phyloP scores from a whole-genome alignment of 2,329 filamentous ascomycete genomes.

The Pleurostoma richardsiae region DNA sequence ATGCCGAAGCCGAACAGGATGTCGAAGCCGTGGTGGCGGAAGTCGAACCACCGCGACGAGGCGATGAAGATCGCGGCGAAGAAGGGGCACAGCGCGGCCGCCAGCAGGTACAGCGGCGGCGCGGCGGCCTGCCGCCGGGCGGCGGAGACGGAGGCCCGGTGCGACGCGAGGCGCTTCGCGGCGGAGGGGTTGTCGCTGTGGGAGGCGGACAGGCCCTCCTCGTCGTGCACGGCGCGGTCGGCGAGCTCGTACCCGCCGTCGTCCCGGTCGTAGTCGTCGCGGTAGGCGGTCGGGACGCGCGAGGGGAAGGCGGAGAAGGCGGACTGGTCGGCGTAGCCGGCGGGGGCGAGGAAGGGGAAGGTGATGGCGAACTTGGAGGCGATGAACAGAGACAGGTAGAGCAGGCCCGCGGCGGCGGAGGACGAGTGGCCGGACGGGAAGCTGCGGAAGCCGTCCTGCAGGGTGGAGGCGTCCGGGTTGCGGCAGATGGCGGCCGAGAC shows the following conservation, averaged over 20 bases:
- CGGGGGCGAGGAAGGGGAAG: conserved; percentile 60
- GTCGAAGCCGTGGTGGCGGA: conserved; percentile 88
- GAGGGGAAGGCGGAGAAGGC: conserved; percentile 69
- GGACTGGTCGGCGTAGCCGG: conserved; percentile 35
- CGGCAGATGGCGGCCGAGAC: conserved; percentile 75
- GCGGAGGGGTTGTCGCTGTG: conserved; percentile 19
- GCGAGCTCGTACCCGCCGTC: conserved; percentile 24
- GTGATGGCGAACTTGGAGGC: conserved; percentile 76
- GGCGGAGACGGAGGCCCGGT: conserved; percentile 37
- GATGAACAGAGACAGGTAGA: conserved; percentile 83
- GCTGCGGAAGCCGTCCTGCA: conserved; percentile 79
- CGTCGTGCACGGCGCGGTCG: conserved; percentile 13
- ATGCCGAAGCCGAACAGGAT: conserved; percentile 81
- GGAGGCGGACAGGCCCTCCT: conserved; percentile 17
- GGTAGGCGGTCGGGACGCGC: conserved; percentile 46
- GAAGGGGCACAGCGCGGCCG: conserved; percentile 66
- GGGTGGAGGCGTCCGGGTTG: conserved; percentile 52
- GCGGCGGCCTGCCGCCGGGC: conserved; percentile 72
- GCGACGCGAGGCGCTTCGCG: conserved; percentile 22
- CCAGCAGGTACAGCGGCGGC: conserved; percentile 74
- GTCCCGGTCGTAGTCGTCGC: conserved; percentile 24
- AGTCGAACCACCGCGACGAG: conserved; percentile 83
- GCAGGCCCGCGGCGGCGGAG: conserved; percentile 70
- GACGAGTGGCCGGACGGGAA: conserved; percentile 77
- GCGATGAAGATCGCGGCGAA: conserved; percentile 74